phyloP scores from a whole-genome alignment of 208 protist species.

The Jaenimonas drosophilae region DNA sequence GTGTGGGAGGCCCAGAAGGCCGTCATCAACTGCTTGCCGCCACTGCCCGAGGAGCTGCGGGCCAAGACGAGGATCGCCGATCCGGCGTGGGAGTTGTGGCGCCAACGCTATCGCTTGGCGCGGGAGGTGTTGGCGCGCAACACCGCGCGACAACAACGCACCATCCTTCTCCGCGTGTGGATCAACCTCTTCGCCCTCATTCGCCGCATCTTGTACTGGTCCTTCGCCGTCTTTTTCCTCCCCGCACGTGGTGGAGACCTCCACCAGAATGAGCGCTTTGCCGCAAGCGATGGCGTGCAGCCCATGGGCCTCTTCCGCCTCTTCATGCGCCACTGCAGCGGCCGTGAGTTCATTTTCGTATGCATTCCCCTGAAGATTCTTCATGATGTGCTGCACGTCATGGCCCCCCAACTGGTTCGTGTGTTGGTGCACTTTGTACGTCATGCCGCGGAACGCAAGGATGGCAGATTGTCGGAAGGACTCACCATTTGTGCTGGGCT shows the following conservation, averaged over 20 bases:
- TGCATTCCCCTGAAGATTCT: constrained; percentile 59
- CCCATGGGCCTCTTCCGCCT: constrained; percentile 34
- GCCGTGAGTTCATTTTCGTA: constrained; percentile 38
- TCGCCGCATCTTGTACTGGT: too few relatives aligned
- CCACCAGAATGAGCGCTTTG: too few relatives aligned
- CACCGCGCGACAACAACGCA: too few relatives aligned
- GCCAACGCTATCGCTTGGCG: constrained; percentile 20
- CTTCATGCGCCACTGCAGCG: constrained; percentile 53
- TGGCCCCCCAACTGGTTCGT: constrained; percentile 30
- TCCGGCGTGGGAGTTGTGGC: constrained; percentile 40
- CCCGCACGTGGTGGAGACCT: too few relatives aligned
- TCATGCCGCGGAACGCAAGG: constrained; percentile 8
- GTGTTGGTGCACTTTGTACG: constrained; percentile 39
- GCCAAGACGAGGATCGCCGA: constrained; percentile 22
- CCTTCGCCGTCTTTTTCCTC: too few relatives aligned
- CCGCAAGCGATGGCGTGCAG: too few relatives aligned
- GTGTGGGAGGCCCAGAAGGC: constrained; percentile 21
- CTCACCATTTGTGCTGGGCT: constrained; percentile 31
- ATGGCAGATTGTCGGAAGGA: constrained; percentile 8
- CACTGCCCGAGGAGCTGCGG: constrained; percentile 20
- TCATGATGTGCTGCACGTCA: constrained; percentile 37
- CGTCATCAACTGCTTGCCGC: constrained; percentile 34
- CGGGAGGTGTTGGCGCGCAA: too few relatives aligned
- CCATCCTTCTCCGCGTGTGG: too few relatives aligned
- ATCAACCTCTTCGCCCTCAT: too few relatives aligned